Base-by-base conservation (phyloP, 1,284 basidiomycete genomes). In the Tilletia walkeri region DNA sequence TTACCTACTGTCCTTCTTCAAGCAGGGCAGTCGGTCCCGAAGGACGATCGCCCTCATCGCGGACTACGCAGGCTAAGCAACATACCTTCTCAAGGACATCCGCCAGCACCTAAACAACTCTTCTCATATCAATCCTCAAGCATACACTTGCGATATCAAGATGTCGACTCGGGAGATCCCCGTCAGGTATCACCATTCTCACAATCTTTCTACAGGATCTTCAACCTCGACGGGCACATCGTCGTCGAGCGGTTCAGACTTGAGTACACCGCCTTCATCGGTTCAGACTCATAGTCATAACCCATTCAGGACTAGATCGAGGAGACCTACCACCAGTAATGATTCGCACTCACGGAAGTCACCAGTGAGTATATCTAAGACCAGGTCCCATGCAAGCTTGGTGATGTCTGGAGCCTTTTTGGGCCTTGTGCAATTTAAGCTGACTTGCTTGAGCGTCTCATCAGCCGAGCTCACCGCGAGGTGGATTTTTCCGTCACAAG, bases 401-500 rank as follows among this genome's bases (percentile, higher is more conserved):
- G 24, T 30, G 24, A 30, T 30, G 24, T 30, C 24, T 30, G 24
- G 24, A 30, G 24, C 24, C 24, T 30, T 30, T 30, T 30, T 1
- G 24, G 24, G 2, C 24, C 24, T 30, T 30, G 24, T 30, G 1
- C 1, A 30, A 30, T 2, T 6, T 16, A 2, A 38, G 7, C 36
- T 34, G 30, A 39, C 34, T 38, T 38, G 12, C 5, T 41, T 38
- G 59, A 14, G 12, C 12, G 18, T n/a, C 30, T n/a, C n/a, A 14
- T 18, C 34, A 63, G 59, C 59, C 59, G 6, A 38, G 39, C 36
- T 63, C 59, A 9, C 59, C 59, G 30, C 59, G 34, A 39, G 34
- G 59, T 18, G 59, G 59, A 10, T 63, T 63, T 36, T 63, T 63
- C 36, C 59, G 59, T 38, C 59, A 63, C 59, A 63, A 63, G 59